phyloP scores from a whole-genome alignment of 352 stramenopile genomes.

The Peronospora farinosa region DNA sequence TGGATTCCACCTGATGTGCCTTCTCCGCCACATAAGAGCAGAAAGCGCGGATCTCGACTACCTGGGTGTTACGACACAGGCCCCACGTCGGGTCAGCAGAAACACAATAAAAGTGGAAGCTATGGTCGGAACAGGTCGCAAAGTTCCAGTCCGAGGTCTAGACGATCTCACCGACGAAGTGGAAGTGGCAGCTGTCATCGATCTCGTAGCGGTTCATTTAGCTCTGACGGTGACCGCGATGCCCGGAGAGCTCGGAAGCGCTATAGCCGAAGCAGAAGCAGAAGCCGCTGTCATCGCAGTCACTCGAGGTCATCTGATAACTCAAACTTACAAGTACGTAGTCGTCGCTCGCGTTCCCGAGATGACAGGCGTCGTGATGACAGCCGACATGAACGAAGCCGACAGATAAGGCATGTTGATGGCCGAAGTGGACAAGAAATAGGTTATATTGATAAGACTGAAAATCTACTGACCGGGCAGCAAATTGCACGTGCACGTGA shows the following conservation, averaged over 20 bases:
- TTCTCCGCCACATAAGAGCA: slow-evolving; percentile 2
- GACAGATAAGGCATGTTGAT: slow-evolving; percentile 9
- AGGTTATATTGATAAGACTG: slow-evolving; percentile 6
- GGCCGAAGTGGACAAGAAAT: not conserved
- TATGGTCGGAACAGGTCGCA: slow-evolving; percentile 36
- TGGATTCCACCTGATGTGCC: slow-evolving; percentile 54
- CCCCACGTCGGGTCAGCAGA: slow-evolving; percentile 7
- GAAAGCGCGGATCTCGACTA: slow-evolving; percentile 18
- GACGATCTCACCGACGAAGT: slow-evolving; percentile 24
- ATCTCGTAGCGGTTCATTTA: slow-evolving; percentile 24
- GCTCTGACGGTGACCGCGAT: slow-evolving; percentile 10
- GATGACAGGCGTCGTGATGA: slow-evolving; percentile 8
- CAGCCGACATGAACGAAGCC: slow-evolving; percentile 8
- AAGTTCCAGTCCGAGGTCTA: slow-evolving; percentile 24
- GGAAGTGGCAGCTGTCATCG: slow-evolving; percentile 23
- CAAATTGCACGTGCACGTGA: slow-evolving; percentile 66
- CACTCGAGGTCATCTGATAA: slow-evolving; percentile 27
- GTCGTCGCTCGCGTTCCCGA: slow-evolving; percentile 17
- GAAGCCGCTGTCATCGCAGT: slow-evolving; percentile 18
- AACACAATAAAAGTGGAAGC: slow-evolving; percentile 17
- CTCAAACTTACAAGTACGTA: slow-evolving; percentile 13
- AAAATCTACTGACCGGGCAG: slow-evolving; percentile 57
- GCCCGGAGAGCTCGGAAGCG: slow-evolving; percentile 9
- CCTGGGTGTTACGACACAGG: slow-evolving; percentile 13
- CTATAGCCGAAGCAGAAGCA: slow-evolving; percentile 17